Evolutionary conservation across 2,329 filamentous ascomycete species (phyloP).

Genomic region (Fusarium sp.): DNA sequence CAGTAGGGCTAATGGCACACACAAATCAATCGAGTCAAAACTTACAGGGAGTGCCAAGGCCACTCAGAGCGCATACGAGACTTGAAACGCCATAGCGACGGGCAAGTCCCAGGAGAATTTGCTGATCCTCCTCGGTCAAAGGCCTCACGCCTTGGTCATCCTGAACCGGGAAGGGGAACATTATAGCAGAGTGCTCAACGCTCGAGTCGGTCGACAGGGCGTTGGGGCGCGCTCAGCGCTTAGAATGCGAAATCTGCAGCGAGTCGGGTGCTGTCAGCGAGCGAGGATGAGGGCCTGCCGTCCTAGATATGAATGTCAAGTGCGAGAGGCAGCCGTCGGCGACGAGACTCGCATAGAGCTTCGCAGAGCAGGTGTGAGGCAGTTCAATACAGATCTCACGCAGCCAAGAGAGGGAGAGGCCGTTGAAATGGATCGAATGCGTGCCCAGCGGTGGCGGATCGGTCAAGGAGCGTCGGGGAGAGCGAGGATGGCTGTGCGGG

Average conservation of each 20-base stretch:
- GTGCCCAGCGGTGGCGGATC: constrained; percentile 25
- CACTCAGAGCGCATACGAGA: constrained; percentile 56
- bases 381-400: not conserved
- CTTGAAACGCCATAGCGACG: constrained; percentile 58
- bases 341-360: constrained; percentile 36
- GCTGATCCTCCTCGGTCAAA: constrained; percentile 58
- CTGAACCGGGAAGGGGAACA: constrained; percentile 55
- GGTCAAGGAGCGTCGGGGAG: constrained; percentile 33
- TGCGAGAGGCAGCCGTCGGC: constrained; percentile 28
- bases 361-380: constrained; percentile 6
- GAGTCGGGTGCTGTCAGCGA: constrained; percentile 22
- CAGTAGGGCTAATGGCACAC: constrained; percentile 14
- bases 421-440: constrained; percentile 17
- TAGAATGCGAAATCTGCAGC: constrained; percentile 16
- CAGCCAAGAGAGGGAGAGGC: constrained; percentile 18
- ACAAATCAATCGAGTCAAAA: constrained; percentile 22
- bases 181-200: constrained; percentile 40
- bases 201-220: constrained; percentile 32
- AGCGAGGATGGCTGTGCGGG: constrained; percentile 19
- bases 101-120: constrained; percentile 55
- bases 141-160: constrained; percentile 56
- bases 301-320: constrained; percentile 23
- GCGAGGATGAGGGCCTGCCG: constrained; percentile 8
- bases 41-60: constrained; percentile 57
- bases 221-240: constrained; percentile 49